Conservation (phyloP, 179 eudicot genomes). For the Silene coronaria region DNA sequence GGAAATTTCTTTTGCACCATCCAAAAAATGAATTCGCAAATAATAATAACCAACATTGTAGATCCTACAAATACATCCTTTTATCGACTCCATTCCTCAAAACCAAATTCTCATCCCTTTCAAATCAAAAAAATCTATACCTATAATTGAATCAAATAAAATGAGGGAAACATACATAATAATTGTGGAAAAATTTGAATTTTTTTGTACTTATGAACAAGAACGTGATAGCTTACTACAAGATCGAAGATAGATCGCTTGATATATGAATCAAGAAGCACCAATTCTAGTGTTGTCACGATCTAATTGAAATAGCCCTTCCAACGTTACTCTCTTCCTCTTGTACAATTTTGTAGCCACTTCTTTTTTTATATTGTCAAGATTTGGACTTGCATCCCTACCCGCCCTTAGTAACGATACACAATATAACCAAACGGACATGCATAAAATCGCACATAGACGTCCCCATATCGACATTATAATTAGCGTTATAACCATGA, state of each 20-base stretch:
- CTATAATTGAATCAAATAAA: no score
- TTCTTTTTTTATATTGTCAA: not conserved
- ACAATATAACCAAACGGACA: slow-evolving; percentile 30
- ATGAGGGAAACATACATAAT: no score
- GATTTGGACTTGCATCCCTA: not conserved
- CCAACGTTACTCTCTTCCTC: slow-evolving; percentile 21
- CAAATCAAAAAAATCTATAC: no score
- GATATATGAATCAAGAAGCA: not conserved
- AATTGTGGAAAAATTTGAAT: no score
- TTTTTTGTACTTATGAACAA: no score
- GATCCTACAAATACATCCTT: not conserved
- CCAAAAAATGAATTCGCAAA: no score
- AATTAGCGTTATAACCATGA: slow-evolving; percentile 15
- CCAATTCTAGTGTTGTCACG: slow-evolving; percentile 9
- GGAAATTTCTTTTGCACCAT: no score
- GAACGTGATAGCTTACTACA: no score
- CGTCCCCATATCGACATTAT: slow-evolving; percentile 28
- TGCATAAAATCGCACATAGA: slow-evolving; percentile 27
- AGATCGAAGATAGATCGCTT: not conserved
- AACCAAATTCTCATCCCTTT: no score
- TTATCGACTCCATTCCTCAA: no score
- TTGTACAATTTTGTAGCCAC: slow-evolving; percentile 16
- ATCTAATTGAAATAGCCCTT: slow-evolving; percentile 25
- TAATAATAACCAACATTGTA: no score
- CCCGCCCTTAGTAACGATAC: slow-evolving; percentile 13